Evolutionary conservation across 2,329 filamentous ascomycete species (phyloP).

Genomic region (Diaporthe capsici): DNA sequence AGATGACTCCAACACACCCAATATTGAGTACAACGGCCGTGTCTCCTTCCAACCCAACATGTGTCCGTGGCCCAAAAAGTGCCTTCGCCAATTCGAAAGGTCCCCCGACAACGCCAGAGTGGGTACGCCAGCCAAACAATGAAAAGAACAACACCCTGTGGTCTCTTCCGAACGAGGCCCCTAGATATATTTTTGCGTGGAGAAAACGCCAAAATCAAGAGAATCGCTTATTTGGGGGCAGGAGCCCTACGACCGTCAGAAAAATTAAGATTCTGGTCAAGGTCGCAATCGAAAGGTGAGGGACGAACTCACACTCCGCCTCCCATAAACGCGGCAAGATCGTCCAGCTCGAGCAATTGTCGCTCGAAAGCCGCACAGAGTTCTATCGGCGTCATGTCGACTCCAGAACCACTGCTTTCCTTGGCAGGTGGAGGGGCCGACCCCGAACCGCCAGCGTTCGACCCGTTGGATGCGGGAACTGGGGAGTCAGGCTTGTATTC

Average conservation of each 20-base stretch:
- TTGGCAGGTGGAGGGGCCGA: conserved; percentile 39
- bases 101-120: conserved; percentile 13
- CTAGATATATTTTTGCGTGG: conserved; percentile 12
- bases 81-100: background rate
- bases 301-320: conserved; percentile 65
- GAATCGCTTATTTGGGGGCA: conserved; percentile 37
- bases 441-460: conserved; percentile 44
- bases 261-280: conserved; percentile 32
- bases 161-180: conserved; percentile 6
- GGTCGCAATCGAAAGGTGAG: conserved; percentile 32
- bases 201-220: conserved; percentile 28
- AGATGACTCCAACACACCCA: background rate
- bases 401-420: conserved; percentile 44
- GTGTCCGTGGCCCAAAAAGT: background rate
- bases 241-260: conserved; percentile 41
- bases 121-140: conserved; percentile 12
- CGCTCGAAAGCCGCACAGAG: conserved; percentile 72
- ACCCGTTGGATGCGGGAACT: conserved; percentile 47
- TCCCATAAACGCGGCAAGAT: conserved; percentile 74
- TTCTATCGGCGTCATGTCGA: conserved; percentile 72
- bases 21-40: background rate
- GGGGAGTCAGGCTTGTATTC: conserved; percentile 52
- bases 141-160: background rate
- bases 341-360: conserved; percentile 72
- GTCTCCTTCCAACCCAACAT: conserved; percentile 3